Evolutionary conservation across 352 stramenopile species (phyloP), one percentile per base, ranked within the genome.

Genomic region (Phytophthora cryptogea): DNA sequence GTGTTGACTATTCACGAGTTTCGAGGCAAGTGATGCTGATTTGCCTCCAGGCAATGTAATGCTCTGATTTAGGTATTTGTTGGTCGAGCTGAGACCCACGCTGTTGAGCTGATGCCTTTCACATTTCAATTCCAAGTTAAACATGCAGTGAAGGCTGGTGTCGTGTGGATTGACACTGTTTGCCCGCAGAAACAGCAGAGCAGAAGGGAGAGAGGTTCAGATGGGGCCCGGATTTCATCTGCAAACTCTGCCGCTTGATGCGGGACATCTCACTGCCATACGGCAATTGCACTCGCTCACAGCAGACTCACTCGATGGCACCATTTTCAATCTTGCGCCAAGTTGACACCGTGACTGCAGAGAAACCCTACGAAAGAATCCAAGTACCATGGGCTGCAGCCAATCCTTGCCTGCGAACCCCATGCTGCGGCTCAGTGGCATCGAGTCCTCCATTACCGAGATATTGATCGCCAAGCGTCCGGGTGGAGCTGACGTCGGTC

Each of bases 341-440:
- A 50, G 54, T 42, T 10, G 32, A 45, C 45, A 59, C 32, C 17
- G 17, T 55, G 7, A 43, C 6, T 31, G 20, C 20, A 23, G 20
- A 23, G 20, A 2, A 23, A 23, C 20, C 20, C 20, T 2, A 2
- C 20, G 20, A 23, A n/a, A 23, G 20, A 23, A 23, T 23, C 20
- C 20, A 23, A 23, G 20, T 23, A 31, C 31, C 1, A 74, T 74
- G 66, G 66, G 66, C 35, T 74, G 66, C 69, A 46, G 51, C 23
- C 62, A 76, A 40, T 89, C 80, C 35, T 72, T 51, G 28, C 49
- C 62, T 32, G 70, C 72, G 48, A 70, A 81, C 42, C 47, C 63
- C 14, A 52, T 66, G 42, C 42, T 72, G 16, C 60, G 54, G 17
- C 20, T 48, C 27, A 42, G 59, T 16, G 55, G 43, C 13, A 20